A percentile compares a stretch with the other conserved stretches of the same genome.
phyloP scores from a whole-genome alignment of 768 basidiomycete species.

The Collybiopsis luxurians region DNA sequence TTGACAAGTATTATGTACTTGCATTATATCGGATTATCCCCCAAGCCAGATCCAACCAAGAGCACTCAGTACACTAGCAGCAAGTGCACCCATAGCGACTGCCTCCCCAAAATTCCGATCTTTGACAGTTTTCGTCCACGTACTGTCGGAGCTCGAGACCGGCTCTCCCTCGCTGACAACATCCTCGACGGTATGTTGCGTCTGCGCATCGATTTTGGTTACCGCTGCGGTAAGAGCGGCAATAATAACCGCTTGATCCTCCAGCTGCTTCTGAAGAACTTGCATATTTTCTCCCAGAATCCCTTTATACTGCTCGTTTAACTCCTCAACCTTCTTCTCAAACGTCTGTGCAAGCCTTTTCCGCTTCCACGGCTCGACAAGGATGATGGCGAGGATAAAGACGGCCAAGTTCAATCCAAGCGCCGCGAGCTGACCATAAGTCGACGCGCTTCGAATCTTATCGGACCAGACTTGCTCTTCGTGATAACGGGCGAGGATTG shows the following conservation, averaged over 20 bases:
- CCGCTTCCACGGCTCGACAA: constrained; percentile 98
- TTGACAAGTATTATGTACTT: no score
- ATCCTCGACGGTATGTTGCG: neutral
- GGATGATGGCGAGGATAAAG: constrained; percentile 83
- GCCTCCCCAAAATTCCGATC: constrained; percentile 9
- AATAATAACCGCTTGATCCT: constrained; percentile 39
- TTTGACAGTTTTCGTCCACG: constrained; percentile 6
- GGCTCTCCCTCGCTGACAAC: constrained; percentile 3
- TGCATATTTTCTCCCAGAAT: constrained; percentile 47
- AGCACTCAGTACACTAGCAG: constrained; percentile 9
- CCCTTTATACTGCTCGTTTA: constrained; percentile 52
- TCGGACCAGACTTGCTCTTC: constrained; percentile 98
- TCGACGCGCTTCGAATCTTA: constrained; percentile 94
- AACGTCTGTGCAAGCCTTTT: constrained; percentile 83
- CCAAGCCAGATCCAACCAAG: constrained; percentile 9
- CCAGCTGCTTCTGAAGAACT: constrained; percentile 46
- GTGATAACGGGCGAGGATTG: constrained; percentile 90
- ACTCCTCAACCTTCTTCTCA: constrained; percentile 76
- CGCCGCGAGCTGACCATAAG: constrained; percentile 86
- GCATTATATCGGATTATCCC: constrained; percentile 5
- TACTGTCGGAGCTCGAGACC: neutral
- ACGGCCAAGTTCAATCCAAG: constrained; percentile 87
- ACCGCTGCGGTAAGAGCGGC: constrained; percentile 4
- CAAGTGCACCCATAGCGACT: constrained; percentile 6
- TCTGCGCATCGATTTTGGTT: neutral